Evolutionary conservation across 2,329 filamentous ascomycete species (phyloP), one percentile per base, ranked within the genome.

Genomic region (Trichoderma sp.): DNA sequence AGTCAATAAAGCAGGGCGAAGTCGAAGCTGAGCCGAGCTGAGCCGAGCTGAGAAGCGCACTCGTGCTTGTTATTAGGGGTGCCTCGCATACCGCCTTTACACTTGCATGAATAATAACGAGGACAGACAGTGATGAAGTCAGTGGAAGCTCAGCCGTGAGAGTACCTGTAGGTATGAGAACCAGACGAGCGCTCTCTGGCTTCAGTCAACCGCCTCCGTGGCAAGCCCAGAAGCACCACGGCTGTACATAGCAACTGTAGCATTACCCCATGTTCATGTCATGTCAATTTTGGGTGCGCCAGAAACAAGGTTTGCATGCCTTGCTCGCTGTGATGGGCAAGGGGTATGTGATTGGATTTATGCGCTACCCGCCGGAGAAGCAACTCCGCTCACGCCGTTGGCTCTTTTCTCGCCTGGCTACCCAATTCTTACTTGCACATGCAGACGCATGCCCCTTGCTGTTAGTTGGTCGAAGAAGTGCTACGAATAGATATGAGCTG

Each of bases 291-390:
- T 55, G 52, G 43, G 37, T 43, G 26, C 37, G 16, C 39, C 14
- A 28, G 24, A 52, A 37, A 37, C 30, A 51, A 63, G 59, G 59
- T 24, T 63, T 52, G 46, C 30, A 52, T 37, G 30, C 43, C 37
- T 63, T 52, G n/a, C 46, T n/a, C 11, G 30, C 21, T 26, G 16
- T 34, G 32, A 55, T 54, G 37, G 52, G 46, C 34, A 66, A 56
- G 61, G 61, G 52, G 52, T 58, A 46, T 46, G 14, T 65, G 26
- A 56, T 43, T 56, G 26, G 49, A 55, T 65, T 65, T 34, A 65
- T 65, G 61, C 61, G 49, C 51, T 49, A 46, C 18, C 46, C 32
- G 21, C 46, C 51, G 34, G 60, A 55, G 49, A 24, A 34, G 32
- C 49, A 64, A 37, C 37, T 66, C 52, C 61, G 61, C 52, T 16